Evolutionary conservation across 208 protist species (phyloP), one percentile per base, ranked within the genome.

Genomic region (Trypanosoma scelopori): DNA sequence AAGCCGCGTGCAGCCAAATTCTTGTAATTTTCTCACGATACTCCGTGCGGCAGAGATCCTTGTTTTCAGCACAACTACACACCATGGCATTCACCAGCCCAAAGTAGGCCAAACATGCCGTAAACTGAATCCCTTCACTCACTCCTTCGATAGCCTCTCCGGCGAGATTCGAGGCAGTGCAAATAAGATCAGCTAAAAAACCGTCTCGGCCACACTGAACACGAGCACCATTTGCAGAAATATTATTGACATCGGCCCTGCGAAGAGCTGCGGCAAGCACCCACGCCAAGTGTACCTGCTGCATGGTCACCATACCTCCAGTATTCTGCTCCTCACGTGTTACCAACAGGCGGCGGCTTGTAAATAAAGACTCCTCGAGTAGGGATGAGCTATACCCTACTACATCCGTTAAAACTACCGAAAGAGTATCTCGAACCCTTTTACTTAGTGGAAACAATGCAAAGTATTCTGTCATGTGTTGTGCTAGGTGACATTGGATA

Each of bases 41-140:
- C 48, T 74, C 45, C 25, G 52, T 47, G 28, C 18, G 60, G 62
- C 65, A 76, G 12, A 93, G 47, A 22, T 46, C 37, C 56, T 93
- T 93, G 55, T 82, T 72, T 16, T 57, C 69, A 5, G 55, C n/a
- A 48, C 73, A 74, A 12, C 76, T 80, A 48, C 84, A 74, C 46
- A 78, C 68, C 25, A 90, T 42, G 11, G 68, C 76, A 37, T 60
- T 72, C 4, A 87, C 30, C 9, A 93, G 72, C 1, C 78, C 58
- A 13, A 88, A 63, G 50, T 87, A 84, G 0, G 85, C 75, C 5
- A 84, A 62, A 30, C 58, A 72, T 18, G 66, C 45, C 48, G 52
- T 82, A 43, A 82, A 43, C 5, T 67, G 58, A 22, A 48, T 27
- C 27, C 60, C 68, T 28, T 74, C 69, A 52, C 42, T 57, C 43